Evolutionary conservation across 1,284 basidiomycete genomes (phyloP).

Genomic region (Inonotus obliquus): DNA sequence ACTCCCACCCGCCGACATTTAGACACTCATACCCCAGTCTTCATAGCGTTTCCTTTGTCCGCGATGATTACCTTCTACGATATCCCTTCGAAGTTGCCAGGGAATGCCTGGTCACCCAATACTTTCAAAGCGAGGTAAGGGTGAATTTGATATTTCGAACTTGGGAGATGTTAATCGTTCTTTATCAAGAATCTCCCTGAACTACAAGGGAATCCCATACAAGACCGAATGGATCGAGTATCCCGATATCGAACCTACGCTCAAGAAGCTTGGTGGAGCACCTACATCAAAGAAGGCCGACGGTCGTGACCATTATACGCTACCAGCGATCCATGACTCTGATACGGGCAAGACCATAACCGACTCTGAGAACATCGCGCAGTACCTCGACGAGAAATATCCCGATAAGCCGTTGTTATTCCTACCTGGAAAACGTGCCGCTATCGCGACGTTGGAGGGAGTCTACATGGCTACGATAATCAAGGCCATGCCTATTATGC

Average conservation of each 20-base stretch:
- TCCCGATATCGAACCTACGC: conserved; percentile 17
- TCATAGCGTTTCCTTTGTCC: neutral
- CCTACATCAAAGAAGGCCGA: conserved; percentile 13
- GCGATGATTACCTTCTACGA: conserved; percentile 18
- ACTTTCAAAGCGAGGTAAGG: conserved; percentile 21
- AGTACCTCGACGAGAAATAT: conserved; percentile 21
- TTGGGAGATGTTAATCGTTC: neutral
- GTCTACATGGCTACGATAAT: neutral
- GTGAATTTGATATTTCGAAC: neutral
- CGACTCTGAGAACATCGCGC: conserved; percentile 20
- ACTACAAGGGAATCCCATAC: conserved; percentile 17
- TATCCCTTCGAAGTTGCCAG: conserved; percentile 11
- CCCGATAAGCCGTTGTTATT: conserved; percentile 16
- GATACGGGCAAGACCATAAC: conserved; percentile 16
- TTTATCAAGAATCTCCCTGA: conserved; percentile 3
- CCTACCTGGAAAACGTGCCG: neutral
- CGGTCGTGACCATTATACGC: conserved; percentile 16
- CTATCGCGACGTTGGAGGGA: neutral
- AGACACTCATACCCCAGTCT: too few species aligned
- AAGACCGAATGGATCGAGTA: conserved; percentile 20
- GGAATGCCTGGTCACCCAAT: conserved; percentile 20
- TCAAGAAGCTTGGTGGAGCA: conserved; percentile 19
- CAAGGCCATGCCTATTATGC: neutral
- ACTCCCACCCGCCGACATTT: too few species aligned
- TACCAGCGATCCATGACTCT: conserved; percentile 20